A percentile compares a stretch with the other conserved stretches of the same genome.
phyloP scores from a whole-genome alignment of 2,329 filamentous ascomycete genomes.

The Arachnomyces sp. region DNA sequence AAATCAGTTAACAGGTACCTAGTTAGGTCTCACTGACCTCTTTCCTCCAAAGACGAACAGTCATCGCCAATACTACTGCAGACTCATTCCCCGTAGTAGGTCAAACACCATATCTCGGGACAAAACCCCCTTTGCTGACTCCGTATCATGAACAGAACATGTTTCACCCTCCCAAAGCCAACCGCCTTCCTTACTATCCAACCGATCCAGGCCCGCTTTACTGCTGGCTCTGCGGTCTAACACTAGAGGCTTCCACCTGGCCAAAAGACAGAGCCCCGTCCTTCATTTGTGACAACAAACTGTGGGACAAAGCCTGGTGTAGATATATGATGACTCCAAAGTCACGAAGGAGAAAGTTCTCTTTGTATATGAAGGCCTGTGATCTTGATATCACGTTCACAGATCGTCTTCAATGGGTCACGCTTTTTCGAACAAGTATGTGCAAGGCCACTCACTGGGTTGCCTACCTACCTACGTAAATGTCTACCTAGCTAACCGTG shows the following conservation, averaged over 20 bases:
- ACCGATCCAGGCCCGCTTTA: neutral
- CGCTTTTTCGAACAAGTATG: slow-evolving; percentile 1
- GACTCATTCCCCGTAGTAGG: no score
- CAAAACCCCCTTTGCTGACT: no score
- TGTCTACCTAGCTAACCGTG: neutral
- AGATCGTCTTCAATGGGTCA: neutral
- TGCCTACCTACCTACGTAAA: neutral
- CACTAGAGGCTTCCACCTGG: neutral
- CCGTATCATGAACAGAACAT: no score
- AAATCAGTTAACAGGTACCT: no score
- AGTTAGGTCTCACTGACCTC: no score
- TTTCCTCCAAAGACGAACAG: no score
- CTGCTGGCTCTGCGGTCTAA: neutral
- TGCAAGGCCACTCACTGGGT: neutral
- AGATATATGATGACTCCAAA: neutral
- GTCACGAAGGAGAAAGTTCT: neutral
- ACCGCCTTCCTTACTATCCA: neutral
- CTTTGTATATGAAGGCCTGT: neutral
- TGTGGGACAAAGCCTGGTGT: neutral
- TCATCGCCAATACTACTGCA: no score
- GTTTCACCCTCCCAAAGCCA: no score
- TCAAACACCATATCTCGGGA: no score
- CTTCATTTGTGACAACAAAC: neutral
- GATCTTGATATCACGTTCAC: neutral
- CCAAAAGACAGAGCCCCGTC: neutral